Base-by-base conservation (phyloP, 352 stramenopile genomes). In the Stramenopiles sp. region DNA sequence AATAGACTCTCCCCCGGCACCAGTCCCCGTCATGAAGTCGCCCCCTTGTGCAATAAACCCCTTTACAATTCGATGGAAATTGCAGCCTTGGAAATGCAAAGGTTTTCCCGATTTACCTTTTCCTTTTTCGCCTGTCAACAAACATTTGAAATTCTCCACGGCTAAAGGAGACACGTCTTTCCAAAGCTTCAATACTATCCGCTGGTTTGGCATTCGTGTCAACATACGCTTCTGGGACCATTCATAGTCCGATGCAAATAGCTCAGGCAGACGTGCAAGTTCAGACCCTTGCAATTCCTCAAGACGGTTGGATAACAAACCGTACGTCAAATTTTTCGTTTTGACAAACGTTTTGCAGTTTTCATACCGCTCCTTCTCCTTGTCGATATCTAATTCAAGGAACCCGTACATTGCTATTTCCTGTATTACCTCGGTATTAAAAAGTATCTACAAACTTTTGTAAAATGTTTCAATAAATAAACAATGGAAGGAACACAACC, bases 51-150 rank as follows among this genome's bases (percentile, higher is more conserved):
- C 43, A 18, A 63, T 25, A 63, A 63, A 63, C 25, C 25, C 25
- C 43, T 63, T 63, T 63, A 63, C 43, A 63, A 63, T 63, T 18
- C 43, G 43, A 63, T 63, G 43, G 25, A 63, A 63, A 18, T 12
- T 12, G 25, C 12, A 18, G 25, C 43, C 43, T 63, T 18, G 25
- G 25, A 18, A 63, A 63, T 63, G 43, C 43, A 63, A 63, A 63
- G 43, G 43, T 63, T 63, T 63, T 63, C 43, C 43, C 25, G 43
- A 63, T 63, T 63, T 63, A 63, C 43, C 43, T 63, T 63, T 63
- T 25, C 43, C 43, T 63, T 63, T 63, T 63, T 63, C 43, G 25
- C 43, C 43, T 63, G 43, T 63, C 12, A 12, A 63, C 25, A 63
- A 63, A 63, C 12, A 12, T 63, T 18, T 18, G 25, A 63, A 63